Conservation (phyloP, 2,329 filamentous ascomycete species). For the Xylariomycetidae sp. region DNA sequence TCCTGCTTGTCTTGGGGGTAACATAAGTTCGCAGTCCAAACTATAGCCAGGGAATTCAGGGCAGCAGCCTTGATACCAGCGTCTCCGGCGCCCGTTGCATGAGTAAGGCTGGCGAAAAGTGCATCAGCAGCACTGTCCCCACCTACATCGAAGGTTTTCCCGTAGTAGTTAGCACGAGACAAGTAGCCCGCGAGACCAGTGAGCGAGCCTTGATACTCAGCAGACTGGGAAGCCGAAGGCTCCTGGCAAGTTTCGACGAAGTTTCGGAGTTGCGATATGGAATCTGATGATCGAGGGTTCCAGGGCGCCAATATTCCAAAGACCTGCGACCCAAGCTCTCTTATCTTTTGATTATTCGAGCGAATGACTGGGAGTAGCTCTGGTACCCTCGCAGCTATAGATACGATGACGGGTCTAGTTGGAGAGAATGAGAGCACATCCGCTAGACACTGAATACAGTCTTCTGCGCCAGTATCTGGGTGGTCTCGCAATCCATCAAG, state of each 20-base stretch:
- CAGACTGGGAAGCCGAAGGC: constrained; percentile 22
- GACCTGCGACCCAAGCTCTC: constrained; percentile 62
- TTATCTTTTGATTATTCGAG: constrained; percentile 67
- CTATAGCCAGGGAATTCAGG: constrained; percentile 25
- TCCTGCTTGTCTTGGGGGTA: constrained; percentile 27
- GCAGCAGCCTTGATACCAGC: constrained; percentile 20
- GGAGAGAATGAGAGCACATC: constrained; percentile 26
- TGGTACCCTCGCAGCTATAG: constrained; percentile 40
- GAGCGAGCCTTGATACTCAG: constrained; percentile 27
- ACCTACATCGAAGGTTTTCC: no score
- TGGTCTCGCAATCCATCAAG: constrained; percentile 51
- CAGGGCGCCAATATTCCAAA: constrained; percentile 76
- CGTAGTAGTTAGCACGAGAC: constrained; percentile 22
- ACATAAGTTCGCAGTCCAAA: constrained; percentile 27
- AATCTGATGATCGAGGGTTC: constrained; percentile 35
- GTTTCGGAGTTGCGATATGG: constrained; percentile 32
- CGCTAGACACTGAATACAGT: constrained; percentile 22
- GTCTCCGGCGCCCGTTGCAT: constrained; percentile 14
- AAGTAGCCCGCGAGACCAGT: constrained; percentile 23
- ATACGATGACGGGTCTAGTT: constrained; percentile 22
- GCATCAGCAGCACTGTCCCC: constrained; percentile 8
- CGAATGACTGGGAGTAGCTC: constrained; percentile 57
- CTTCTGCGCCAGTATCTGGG: constrained; percentile 29
- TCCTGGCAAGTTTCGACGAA: constrained; percentile 19
- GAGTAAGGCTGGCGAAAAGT: constrained; percentile 12